phyloP scores from a whole-genome alignment of 306 rosid species.

The Inga oerstediana region DNA sequence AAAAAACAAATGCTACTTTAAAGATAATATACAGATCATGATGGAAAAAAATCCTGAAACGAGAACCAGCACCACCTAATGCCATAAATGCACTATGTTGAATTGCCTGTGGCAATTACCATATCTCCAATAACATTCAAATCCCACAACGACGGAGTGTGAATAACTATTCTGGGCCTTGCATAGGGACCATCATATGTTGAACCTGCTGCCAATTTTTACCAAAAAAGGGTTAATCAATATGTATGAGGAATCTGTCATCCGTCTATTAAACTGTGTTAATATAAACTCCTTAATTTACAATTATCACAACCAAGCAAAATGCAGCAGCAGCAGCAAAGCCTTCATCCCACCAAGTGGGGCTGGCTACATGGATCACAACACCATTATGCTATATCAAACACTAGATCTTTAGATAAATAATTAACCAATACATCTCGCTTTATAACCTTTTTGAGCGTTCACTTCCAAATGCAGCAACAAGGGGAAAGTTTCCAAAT shows the following conservation, averaged over 20 bases:
- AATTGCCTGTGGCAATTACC: slow-evolving; percentile 25
- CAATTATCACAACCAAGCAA: neutral
- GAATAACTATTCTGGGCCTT: slow-evolving; percentile 68
- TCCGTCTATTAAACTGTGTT: neutral
- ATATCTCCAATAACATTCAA: slow-evolving; percentile 41
- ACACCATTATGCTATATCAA: no score
- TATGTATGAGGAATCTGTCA: neutral
- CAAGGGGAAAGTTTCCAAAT: neutral
- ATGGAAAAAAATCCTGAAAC: slow-evolving; percentile 18
- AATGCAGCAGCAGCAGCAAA: neutral
- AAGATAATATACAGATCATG: slow-evolving; percentile 51
- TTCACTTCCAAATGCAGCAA: no score
- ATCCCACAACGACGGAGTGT: slow-evolving; percentile 32
- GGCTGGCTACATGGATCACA: no score
- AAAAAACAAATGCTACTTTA: slow-evolving; percentile 41
- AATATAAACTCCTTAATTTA: slow-evolving; percentile 34
- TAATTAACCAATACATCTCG: no score
- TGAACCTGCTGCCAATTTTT: slow-evolving; percentile 58
- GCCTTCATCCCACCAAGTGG: no score
- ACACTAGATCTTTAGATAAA: no score
- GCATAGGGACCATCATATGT: slow-evolving; percentile 89
- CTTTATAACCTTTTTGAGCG: no score
- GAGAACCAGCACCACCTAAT: slow-evolving; percentile 40
- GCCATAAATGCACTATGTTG: slow-evolving; percentile 39
- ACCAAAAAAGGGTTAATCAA: neutral